Evolutionary conservation across 1,284 basidiomycete genomes (phyloP).

Genomic region (Schizophyllum commune): DNA sequence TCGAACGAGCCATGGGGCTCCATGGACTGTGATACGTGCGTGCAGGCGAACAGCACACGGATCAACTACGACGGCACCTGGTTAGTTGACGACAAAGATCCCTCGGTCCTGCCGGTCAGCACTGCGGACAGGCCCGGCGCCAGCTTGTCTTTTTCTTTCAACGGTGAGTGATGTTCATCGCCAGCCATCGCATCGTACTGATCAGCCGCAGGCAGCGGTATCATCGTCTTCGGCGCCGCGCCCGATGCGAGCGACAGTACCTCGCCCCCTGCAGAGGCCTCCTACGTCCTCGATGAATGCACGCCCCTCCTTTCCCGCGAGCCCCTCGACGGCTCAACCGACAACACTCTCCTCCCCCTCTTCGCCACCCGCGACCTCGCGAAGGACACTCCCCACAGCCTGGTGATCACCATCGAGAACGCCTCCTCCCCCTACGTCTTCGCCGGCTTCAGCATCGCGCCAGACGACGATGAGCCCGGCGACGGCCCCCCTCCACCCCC

Average conservation of each 20-base stretch:
- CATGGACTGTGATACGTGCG: neutral
- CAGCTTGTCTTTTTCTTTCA: conserved; percentile 26
- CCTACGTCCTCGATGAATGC: conserved; percentile 29
- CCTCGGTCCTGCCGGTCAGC: conserved; percentile 1
- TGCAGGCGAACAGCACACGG: conserved; percentile 5
- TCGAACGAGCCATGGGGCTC: neutral
- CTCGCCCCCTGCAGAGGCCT: conserved; percentile 27
- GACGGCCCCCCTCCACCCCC: conserved; percentile 6
- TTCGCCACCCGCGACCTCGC: conserved; percentile 27
- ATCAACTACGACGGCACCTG: conserved; percentile 6
- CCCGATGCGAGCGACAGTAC: conserved; percentile 26
- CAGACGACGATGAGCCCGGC: conserved; percentile 12
- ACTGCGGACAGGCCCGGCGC: conserved; percentile 6
- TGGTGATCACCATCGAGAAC: conserved; percentile 30
- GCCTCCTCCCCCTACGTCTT: conserved; percentile 19
- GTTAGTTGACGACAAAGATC: conserved; percentile 1
- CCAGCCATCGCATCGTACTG: neutral
- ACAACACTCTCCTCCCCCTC: conserved; percentile 27
- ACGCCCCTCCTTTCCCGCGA: conserved; percentile 25
- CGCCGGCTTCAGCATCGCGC: conserved; percentile 14
- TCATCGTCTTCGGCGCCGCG: conserved; percentile 35
- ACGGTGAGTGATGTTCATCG: conserved; percentile 21
- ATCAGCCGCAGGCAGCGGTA: conserved; percentile 28
- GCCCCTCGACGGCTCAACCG: conserved; percentile 20
- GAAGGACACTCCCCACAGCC: conserved; percentile 21